These are phyloP conservation scores for Houttuynia cordata DNA, from an alignment of 164 flowering plant species.

Conservation along the genomic window DNA sequence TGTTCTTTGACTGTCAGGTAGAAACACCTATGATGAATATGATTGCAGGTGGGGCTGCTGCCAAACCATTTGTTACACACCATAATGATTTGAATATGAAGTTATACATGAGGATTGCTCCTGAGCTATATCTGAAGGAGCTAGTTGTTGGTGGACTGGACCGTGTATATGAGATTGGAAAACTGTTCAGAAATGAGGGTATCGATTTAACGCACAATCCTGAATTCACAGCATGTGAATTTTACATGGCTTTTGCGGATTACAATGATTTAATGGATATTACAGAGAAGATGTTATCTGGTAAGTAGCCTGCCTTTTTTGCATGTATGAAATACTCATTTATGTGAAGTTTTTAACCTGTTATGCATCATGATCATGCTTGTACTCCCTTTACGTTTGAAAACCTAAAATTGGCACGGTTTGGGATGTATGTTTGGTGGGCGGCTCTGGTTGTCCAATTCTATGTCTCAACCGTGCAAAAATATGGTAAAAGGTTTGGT, in stretches of 20 bases:
- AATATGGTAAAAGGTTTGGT: not conserved
- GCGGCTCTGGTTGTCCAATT: no score
- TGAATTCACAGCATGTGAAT: constrained; percentile 91
- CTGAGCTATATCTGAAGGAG: constrained; percentile 86
- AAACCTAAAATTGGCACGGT: not conserved
- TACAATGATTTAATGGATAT: constrained; percentile 88
- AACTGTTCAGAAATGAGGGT: constrained; percentile 92
- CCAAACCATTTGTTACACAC: constrained; percentile 87
- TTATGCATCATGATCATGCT: not conserved
- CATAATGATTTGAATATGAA: constrained; percentile 85
- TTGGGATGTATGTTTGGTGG: no score
- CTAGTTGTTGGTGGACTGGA: constrained; percentile 86
- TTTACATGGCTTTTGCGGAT: constrained; percentile 96
- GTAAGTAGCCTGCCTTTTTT: constrained; percentile 20
- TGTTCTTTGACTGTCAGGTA: constrained; percentile 44
- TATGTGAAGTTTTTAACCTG: no score
- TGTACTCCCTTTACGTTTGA: not conserved
- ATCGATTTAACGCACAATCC: constrained; percentile 96
- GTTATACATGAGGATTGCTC: constrained; percentile 87
- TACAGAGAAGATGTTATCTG: constrained; percentile 80
- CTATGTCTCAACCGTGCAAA: no score
- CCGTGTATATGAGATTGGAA: constrained; percentile 93
- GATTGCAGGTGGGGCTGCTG: constrained; percentile 98
- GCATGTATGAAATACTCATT: not conserved
- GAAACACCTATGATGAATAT: constrained; percentile 99